Base-by-base conservation (phyloP, 2,329 filamentous ascomycete genomes). In the Stagonosporopsis chrysanthemi region DNA sequence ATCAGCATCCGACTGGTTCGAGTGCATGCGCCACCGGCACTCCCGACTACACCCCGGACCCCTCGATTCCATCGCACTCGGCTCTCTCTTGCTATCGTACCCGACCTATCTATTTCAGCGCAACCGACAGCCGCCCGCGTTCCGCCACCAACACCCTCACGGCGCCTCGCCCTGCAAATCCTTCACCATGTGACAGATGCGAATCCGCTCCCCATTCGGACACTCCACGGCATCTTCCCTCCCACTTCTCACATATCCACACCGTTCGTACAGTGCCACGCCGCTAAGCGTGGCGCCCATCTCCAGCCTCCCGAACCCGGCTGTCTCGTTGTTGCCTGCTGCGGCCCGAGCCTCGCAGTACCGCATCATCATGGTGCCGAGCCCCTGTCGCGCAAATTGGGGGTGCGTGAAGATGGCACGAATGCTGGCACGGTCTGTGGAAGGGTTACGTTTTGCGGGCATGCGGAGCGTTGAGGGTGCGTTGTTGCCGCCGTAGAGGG, bases 331-430 rank as follows among this genome's bases (percentile, higher is more conserved):
- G 2, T 22, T 31, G 0, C 66, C 71, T 12, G 64, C 67, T 2
- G 52, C 36, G 3, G 73, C 73, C 5, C 58, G 59, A 45, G 53
- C 64, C 51, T 76, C 73, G 46, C 73, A 76, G 56, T 71, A 68
- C 62, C 73, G 61, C 73, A 76, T 75, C 71, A 76, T 68, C 73
- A 75, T 76, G 2, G 72, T 76, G 0, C 73, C 73, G 6, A 76
- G 62, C 0, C 72, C 72, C 4, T 60, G 62, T 2, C 72, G 63
- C 35, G 70, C 69, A 48, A 58, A 73, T 6, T 55, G 58, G 0
- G 73, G 73, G 58, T 67, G 55, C 44, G 73, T 76, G 59, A 76
- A 76, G 26, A 76, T 76, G 2, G 73, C 73, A 5, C 73, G 61
- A 44, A 76, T 75, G 26, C 68, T 72, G 14, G 73, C 73, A 4